Conservation (phyloP, 169 alveolate species). For the Eimeria praecox region DNA sequence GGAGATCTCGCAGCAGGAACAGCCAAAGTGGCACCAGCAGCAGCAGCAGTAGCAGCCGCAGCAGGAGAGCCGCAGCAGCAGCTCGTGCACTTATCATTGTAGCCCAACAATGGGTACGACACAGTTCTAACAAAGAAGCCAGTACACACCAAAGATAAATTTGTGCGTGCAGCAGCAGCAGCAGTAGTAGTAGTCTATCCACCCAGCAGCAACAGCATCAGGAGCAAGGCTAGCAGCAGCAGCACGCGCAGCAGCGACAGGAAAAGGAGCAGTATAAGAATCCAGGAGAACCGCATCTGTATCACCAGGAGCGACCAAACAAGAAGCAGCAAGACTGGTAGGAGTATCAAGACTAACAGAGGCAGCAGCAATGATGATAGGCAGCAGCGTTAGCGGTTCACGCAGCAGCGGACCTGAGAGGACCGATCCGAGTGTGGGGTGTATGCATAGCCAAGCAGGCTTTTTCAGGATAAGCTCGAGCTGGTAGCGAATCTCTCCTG, state of each 20-base stretch:
- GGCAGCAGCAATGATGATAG: background rate
- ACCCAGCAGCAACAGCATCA: background rate
- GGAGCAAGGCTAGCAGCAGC: background rate
- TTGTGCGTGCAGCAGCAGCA: background rate
- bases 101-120: background rate
- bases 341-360: background rate
- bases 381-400: background rate
- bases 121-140: background rate
- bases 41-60: background rate
- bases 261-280: background rate
- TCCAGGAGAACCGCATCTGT: background rate
- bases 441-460: conserved; percentile 78
- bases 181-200: background rate
- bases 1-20: background rate
- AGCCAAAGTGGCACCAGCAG: conserved; percentile 8
- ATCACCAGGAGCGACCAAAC: background rate
- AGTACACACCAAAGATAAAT: background rate
- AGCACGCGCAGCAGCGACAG: background rate
- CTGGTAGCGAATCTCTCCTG: background rate
- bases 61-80: background rate
- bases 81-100: background rate
- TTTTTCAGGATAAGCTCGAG: conserved; percentile 6
- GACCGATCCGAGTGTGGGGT: conserved; percentile 65
- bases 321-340: background rate
- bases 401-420: conserved; percentile 54